A percentile compares a stretch with the other conserved stretches of the same genome.
These are phyloP conservation scores for Mallotus nudiflorus DNA, from an alignment of 345 rosid genomes.

Conservation along the genomic window DNA sequence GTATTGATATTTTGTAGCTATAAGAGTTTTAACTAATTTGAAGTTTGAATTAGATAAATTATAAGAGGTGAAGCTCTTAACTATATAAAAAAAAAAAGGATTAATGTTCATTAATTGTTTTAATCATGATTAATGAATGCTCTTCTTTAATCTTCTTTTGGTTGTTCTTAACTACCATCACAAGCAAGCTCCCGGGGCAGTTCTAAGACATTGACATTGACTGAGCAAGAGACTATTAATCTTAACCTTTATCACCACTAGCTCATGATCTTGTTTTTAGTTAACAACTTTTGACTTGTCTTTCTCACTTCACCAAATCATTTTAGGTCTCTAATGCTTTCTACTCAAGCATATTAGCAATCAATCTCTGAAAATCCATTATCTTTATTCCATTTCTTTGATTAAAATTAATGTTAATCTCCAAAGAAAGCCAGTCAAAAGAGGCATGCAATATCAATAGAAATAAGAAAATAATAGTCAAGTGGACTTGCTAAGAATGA, in stretches of 20 bases:
- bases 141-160: too few relatives aligned
- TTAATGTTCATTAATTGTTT: too few relatives aligned
- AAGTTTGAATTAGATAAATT: too few relatives aligned
- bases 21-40: too few relatives aligned
- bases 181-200: neutral
- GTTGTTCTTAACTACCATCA: neutral
- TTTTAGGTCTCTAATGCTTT: constrained; percentile 4
- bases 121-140: too few relatives aligned
- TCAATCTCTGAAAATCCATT: neutral
- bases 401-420: neutral
- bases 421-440: constrained; percentile 14
- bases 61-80: too few relatives aligned
- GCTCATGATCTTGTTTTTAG: neutral
- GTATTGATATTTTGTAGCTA: too few relatives aligned
- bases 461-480: neutral
- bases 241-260: neutral
- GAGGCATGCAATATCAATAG: neutral
- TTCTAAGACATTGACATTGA: neutral
- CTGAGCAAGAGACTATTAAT: too few relatives aligned
- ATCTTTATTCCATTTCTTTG: neutral
- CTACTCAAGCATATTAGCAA: constrained; percentile 1
- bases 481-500: neutral
- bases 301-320: constrained; percentile 9
- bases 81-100: too few relatives aligned
- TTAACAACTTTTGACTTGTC: constrained; percentile 15